Evolutionary conservation across 2,329 filamentous ascomycete species (phyloP), one percentile per base, ranked within the genome.

Genomic region (Setomelanomma holmii): DNA sequence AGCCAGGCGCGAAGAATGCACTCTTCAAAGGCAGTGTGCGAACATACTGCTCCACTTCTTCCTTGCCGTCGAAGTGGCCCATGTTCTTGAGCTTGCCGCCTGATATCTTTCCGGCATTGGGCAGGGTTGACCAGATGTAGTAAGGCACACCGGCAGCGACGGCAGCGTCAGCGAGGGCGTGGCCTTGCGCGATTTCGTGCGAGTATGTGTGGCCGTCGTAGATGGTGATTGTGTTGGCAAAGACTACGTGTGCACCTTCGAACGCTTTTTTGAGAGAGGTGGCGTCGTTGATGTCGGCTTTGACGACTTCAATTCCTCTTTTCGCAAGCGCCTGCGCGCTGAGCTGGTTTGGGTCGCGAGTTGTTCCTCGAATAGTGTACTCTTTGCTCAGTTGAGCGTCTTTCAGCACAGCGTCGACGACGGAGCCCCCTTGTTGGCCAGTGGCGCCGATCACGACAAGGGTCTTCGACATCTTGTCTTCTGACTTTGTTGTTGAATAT

Each of bases 351-450:
- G 67, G 49, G 58, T 82, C 75, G 10, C 81, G 78, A 16, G 79
- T 82, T 41, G 83, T 75, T 40, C 73, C 81, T 14, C 81, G 78
- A 51, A 84, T 71, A 38, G 67, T 76, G 70, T 76, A 84, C 50
- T 77, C 56, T 39, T 73, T 60, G 1, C 77, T 79, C 19, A 83
- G 74, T 3, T 67, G 60, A 1, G 76, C 59, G 56, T 82, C 75
- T 24, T 71, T 69, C 12, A 81, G 71, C 4, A 84, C 69, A 27
- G 71, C 63, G 40, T 76, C 62, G 47, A 83, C 68, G 4, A 82
- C 70, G 10, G 78, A 79, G 14, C 78, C 67, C 12, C 81, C 81
- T 64, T 83, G 82, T 27, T 79, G 73, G 51, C 81, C 80, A 0
- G 81, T 83, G 19, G 80, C 80, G 3, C 81, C 80, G 49, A 83